Evolutionary conservation across 2,329 filamentous ascomycete genomes (phyloP).

Genomic region (Ascosphaera apis): DNA sequence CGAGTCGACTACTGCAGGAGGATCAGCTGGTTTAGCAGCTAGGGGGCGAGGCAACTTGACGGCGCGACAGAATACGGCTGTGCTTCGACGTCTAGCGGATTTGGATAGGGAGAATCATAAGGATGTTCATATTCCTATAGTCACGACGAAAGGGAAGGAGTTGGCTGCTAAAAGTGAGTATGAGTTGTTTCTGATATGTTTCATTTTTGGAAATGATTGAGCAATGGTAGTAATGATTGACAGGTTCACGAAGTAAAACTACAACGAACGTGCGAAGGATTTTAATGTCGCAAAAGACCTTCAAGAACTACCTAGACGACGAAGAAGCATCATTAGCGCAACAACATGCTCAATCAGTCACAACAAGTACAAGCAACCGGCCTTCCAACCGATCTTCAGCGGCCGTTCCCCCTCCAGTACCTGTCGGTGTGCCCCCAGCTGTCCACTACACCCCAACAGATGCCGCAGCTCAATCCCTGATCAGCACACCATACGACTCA

Average conservation of each 20-base stretch:
- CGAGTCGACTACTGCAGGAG: conserved; percentile 35
- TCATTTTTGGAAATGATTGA: not conserved
- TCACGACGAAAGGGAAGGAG: conserved; percentile 27
- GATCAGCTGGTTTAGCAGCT: conserved; percentile 7
- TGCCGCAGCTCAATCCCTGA: not conserved
- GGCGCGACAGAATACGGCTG: conserved; percentile 61
- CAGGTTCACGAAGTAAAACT: conserved; percentile 18
- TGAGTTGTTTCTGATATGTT: conserved; percentile 2
- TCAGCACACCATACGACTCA: conserved; percentile 11
- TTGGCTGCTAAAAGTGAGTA: conserved; percentile 18
- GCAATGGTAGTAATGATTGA: not conserved
- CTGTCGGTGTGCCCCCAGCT: not conserved
- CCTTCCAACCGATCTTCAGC: not conserved
- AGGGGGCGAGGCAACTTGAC: conserved; percentile 37
- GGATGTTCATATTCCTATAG: conserved; percentile 49
- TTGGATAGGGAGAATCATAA: conserved; percentile 59
- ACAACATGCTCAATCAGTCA: conserved; percentile 4
- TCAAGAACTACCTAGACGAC: conserved; percentile 27
- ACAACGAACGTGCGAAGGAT: conserved; percentile 25
- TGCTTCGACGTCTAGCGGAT: conserved; percentile 58
- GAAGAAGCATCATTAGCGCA: conserved; percentile 22
- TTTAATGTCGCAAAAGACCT: conserved; percentile 25
- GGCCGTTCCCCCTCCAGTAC: not conserved
- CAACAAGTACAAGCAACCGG: conserved; percentile 1
- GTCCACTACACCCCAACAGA: not conserved